phyloP scores from a whole-genome alignment of 768 basidiomycete species.

The Tephrocybe sp. region DNA sequence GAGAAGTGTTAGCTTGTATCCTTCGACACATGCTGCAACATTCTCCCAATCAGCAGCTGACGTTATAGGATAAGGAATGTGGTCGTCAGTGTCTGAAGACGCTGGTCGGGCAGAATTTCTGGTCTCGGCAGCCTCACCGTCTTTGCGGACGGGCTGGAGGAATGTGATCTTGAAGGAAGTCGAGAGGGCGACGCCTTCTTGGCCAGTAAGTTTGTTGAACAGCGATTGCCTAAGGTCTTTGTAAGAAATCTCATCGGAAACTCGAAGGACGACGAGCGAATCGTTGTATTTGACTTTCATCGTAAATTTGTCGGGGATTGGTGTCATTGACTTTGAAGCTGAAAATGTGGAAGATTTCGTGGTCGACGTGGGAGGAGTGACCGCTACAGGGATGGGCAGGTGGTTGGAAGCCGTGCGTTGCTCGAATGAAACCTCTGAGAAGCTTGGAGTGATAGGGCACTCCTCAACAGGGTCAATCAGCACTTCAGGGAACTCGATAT shows the following conservation, averaged over 20 bases:
- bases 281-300: slow-evolving; percentile 69
- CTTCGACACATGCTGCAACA: slow-evolving; percentile 40
- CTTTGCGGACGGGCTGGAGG: slow-evolving; percentile 34
- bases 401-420: slow-evolving; percentile 8
- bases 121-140: slow-evolving; percentile 19
- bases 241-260: slow-evolving; percentile 46
- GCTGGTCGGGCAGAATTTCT: slow-evolving; percentile 35
- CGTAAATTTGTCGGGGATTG: slow-evolving; percentile 35
- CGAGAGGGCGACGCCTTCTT: slow-evolving; percentile 55
- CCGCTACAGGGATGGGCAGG: slow-evolving; percentile 1
- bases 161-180: slow-evolving; percentile 58
- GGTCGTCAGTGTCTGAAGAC: slow-evolving; percentile 29
- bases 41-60: slow-evolving; percentile 64
- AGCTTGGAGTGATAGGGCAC: slow-evolving; percentile 11
- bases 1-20: slow-evolving; percentile 57
- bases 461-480: slow-evolving; percentile 22
- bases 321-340: slow-evolving; percentile 23
- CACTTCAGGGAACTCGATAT: slow-evolving; percentile 30
- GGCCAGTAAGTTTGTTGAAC: slow-evolving; percentile 64
- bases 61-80: slow-evolving; percentile 44
- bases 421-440: slow-evolving; percentile 2
- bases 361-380: slow-evolving; percentile 11
- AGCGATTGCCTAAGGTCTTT: slow-evolving; percentile 56
- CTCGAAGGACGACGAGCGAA: slow-evolving; percentile 62
- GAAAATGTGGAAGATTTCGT: slow-evolving; percentile 26